Percentiles rank a stretch among this genome's conserved stretches.
Evolutionary conservation across 148 eudicot species (phyloP).

Genomic region (Vaccinium darrowii): DNA sequence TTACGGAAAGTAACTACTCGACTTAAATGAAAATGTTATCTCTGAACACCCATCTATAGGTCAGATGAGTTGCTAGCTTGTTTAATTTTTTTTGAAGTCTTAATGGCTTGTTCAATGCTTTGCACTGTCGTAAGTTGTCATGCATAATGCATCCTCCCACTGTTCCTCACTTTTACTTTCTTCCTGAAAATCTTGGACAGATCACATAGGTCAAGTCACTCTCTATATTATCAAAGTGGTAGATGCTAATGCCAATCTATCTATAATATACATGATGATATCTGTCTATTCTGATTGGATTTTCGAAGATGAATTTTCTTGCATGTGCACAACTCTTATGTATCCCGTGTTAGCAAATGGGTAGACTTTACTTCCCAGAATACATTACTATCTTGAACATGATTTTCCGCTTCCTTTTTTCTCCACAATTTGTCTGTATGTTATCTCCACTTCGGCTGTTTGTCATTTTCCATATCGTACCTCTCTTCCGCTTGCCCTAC

Average conservation of each 20-base stretch:
- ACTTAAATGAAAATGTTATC: background rate
- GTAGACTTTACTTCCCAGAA: background rate
- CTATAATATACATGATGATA: background rate
- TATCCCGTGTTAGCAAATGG: background rate
- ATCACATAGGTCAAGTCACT: background rate
- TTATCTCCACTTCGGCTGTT: background rate
- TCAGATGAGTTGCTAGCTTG: conserved; percentile 4
- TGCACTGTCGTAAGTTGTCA: background rate
- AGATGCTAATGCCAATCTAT: background rate
- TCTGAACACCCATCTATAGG: background rate
- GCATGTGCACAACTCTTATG: background rate
- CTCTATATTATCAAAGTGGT: background rate
- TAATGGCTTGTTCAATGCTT: background rate
- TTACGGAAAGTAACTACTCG: background rate
- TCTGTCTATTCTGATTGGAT: background rate
- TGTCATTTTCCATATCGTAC: background rate
- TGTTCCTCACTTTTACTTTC: background rate
- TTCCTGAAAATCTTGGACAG: background rate
- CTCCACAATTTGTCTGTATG: background rate
- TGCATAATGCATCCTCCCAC: background rate
- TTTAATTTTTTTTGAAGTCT: conserved; percentile 1
- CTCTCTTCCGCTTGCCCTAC: background rate
- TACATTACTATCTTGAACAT: background rate
- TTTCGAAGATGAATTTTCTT: background rate
- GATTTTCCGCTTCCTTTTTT: background rate